Evolutionary conservation across 805 yeast species (phyloP), one percentile per base, ranked within the genome.

Genomic region (Tetrapisispora iriomotensis): DNA sequence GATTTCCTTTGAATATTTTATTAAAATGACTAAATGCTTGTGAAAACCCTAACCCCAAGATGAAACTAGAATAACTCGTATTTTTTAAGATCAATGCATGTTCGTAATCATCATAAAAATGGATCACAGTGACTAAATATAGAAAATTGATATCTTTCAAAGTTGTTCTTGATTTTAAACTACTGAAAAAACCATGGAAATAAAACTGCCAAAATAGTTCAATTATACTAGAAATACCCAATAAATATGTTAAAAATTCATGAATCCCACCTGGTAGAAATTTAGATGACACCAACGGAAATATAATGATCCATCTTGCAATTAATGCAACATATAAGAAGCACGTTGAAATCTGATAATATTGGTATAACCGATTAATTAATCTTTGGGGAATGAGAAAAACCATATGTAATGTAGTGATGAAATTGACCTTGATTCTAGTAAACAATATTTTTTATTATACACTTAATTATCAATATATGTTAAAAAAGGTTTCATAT

Each of bases 181-280:
- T 45, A n/a, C 38, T 37, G 2, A 22, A 39, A 17, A 51, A 13
- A 2, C 60, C 56, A 35, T 48, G 48, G 28, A 54, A 56, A 23
- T 35, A 45, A 6, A 53, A 34, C 12, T 43, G 38, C 61, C 61
- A 58, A 8, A 53, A 8, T 3, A 56, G 29, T 29, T 56, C 61
- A 9, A 42, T 32, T 1, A 43, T 9, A 19, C 56, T 46, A 10
- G 54, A 34, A 26, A 37, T 49, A 9, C 55, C 38, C 41, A 60
- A 23, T 22, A 51, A 17, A 31, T 47, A 49, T 33, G 56, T 54
- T 19, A 77, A 72, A 58, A 77, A 80, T 46, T 74, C 82, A 33
- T 83, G 82, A 10, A 81, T 75, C 0, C 85, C 87, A 6, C 80
- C 85, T 1, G 86, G 82, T 17, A 80, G 56, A 46, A 77, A 80